Percentiles rank a stretch among this genome's conserved stretches.
Conservation (phyloP, 768 basidiomycete genomes). For the Butyriboletus loyo region DNA sequence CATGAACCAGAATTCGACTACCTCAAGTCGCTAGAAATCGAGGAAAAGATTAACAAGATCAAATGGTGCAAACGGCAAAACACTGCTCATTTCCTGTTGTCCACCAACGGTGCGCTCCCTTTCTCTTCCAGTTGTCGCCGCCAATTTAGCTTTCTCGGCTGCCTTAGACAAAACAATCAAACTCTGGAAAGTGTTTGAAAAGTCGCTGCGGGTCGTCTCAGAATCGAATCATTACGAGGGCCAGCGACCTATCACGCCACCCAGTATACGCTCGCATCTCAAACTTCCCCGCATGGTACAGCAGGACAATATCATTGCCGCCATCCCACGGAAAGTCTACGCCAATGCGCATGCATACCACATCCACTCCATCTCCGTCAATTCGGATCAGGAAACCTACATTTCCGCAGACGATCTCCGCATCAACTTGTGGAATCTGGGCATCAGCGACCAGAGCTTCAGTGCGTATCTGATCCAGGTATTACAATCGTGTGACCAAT, state of each 20-base stretch:
- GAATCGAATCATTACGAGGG: constrained; percentile 94
- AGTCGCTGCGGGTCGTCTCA: constrained; percentile 90
- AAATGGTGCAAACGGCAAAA: constrained; percentile 99
- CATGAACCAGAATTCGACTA: constrained; percentile 99
- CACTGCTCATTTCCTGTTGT: constrained; percentile 92
- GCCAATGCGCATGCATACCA: constrained; percentile 99
- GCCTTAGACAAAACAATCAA: constrained; percentile 96
- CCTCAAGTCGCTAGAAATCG: constrained; percentile 98
- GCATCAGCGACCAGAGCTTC: constrained; percentile 98
- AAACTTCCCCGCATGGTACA: constrained; percentile 87
- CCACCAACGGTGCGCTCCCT: constrained; percentile 79
- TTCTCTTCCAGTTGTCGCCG: neutral
- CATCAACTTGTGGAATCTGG: constrained; percentile 97
- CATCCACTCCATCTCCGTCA: constrained; percentile 99
- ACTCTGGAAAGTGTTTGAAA: constrained; percentile 99
- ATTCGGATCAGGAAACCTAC: constrained; percentile 99
- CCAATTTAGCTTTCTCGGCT: constrained; percentile 1
- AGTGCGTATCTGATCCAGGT: constrained; percentile 57
- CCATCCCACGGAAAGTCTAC: constrained; percentile 97
- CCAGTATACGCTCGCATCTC: constrained; percentile 55
- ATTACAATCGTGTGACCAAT: constrained; percentile 1
- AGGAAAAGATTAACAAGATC: constrained; percentile 99
- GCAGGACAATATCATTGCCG: constrained; percentile 98
- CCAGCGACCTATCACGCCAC: constrained; percentile 65
- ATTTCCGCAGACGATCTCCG: constrained; percentile 98